phyloP scores from a whole-genome alignment of 2,329 filamentous ascomycete genomes.

The Ambrosiella beaveri region DNA sequence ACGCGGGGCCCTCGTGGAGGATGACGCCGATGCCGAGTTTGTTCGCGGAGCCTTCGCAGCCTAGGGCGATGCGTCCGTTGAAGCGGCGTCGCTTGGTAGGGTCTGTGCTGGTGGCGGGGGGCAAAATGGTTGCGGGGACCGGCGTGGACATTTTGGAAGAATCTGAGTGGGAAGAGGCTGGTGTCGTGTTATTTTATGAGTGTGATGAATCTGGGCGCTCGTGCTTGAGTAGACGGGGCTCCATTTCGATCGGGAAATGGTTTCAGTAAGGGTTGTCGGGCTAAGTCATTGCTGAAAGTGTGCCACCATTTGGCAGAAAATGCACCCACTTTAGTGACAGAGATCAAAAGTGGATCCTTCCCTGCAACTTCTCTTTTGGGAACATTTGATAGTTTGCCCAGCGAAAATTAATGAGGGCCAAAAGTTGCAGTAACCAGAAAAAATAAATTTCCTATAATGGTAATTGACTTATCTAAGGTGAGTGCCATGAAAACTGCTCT shows the following conservation, averaged over 20 bases:
- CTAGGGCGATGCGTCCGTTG: constrained; percentile 34
- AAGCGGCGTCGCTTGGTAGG: not conserved
- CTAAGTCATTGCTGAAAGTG: not conserved
- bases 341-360: constrained; percentile 10
- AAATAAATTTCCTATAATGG: not conserved
- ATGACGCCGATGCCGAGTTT: constrained; percentile 93
- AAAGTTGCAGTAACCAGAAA: not conserved
- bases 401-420: not conserved
- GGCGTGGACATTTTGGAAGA: not conserved
- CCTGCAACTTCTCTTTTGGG: constrained; percentile 5
- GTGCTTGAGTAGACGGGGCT: not conserved
- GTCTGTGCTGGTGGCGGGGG: constrained; percentile 1
- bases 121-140: not conserved
- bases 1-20: constrained; percentile 44
- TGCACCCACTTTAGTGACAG: constrained; percentile 12
- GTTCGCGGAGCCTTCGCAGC: constrained; percentile 84
- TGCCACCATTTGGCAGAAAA: not conserved
- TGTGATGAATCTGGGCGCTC: constrained; percentile 1
- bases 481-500: not conserved
- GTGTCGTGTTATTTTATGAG: not conserved
- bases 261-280: not conserved
- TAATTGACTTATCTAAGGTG: not conserved
- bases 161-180: not conserved
- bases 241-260: not conserved
- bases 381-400: not conserved